Conservation (phyloP, 225 moss, liverwort and hornwort genomes). For the Pseudoscleropodium purum region DNA sequence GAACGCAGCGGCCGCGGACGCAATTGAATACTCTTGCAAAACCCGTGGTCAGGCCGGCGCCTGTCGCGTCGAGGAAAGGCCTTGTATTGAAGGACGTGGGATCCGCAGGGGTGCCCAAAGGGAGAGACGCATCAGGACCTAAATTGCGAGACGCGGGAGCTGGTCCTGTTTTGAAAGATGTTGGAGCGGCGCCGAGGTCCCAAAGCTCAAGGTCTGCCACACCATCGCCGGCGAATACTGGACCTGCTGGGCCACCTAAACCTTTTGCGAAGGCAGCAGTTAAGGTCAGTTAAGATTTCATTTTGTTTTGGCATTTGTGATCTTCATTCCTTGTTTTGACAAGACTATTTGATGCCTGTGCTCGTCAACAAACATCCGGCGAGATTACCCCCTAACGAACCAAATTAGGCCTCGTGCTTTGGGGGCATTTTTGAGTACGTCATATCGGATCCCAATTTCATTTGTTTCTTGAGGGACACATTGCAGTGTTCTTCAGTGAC, state of each 20-base stretch:
- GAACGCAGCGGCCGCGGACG: constrained; percentile 19
- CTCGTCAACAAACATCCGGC: neutral
- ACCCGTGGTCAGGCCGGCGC: constrained; percentile 20
- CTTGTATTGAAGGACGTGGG: constrained; percentile 21
- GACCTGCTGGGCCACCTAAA: constrained; percentile 55
- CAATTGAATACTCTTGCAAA: constrained; percentile 43
- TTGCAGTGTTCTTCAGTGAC: neutral
- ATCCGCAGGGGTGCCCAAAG: constrained; percentile 23
- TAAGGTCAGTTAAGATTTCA: neutral
- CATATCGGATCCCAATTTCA: neutral
- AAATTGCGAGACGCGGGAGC: constrained; percentile 60
- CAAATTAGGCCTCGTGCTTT: neutral
- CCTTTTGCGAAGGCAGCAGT: constrained; percentile 50
- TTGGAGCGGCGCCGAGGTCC: constrained; percentile 44
- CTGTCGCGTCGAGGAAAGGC: neutral
- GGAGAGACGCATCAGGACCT: constrained; percentile 50
- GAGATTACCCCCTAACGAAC: neutral
- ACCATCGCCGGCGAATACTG: constrained; percentile 22
- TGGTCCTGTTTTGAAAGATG: constrained; percentile 40
- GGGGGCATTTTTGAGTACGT: neutral
- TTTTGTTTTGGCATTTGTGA: neutral
- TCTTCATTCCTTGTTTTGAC: neutral
- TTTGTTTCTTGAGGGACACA: neutral
- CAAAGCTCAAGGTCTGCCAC: constrained; percentile 21
- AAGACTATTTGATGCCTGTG: neutral